Base-by-base conservation (phyloP, 1,284 basidiomycete species). In the Ustilago loliicola region DNA sequence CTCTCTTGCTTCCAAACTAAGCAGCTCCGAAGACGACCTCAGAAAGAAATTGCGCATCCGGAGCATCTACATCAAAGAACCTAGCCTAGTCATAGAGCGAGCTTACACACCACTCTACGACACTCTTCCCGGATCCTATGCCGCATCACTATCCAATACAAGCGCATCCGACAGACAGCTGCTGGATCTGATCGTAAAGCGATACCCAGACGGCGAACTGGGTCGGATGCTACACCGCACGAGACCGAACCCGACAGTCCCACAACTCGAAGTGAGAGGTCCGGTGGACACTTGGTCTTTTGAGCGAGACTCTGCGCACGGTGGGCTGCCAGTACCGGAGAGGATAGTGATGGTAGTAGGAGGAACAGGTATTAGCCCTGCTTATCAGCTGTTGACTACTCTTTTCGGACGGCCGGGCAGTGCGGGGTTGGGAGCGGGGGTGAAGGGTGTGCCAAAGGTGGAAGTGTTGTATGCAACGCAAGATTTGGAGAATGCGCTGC, bases 81-180 rank as follows among this genome's bases (percentile, higher is more conserved):
- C 80, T 7, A 66, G 66, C 7, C 56, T 82, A 10, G 76, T 79
- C 30, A 80, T 82, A 58, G 78, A 82, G 36, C 65, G 80, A 19
- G 75, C 79, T 7, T 82, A 82, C 23, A 82, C 80, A 2, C 80
- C 80, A 10, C 59, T 82, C 13, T 77, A 79, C 52, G 72, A 76
- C 25, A 73, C 68, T 4, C 54, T 67, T 1, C 71, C 71, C 2
- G 66, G 66, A 34, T 63, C 68, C 21, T 34, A 50, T n/a, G 67
- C 67, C 1, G 29, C 36, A 6, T 65, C 63, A 3, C 21, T 66
- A 7, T 6, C n/a, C 0, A 51, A 25, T 0, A 48, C 53, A 2
- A 61, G 38, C 1, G n/a, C 1, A 15, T 32, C 38, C 1, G 62
- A 70, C 8, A 62, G 38, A 40, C n/a, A 42, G 13, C n/a, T 29